These are phyloP conservation scores for Lobosporangium transversale DNA, from an alignment of 192 early-diverging fungal species.

Conservation along the genomic window DNA sequence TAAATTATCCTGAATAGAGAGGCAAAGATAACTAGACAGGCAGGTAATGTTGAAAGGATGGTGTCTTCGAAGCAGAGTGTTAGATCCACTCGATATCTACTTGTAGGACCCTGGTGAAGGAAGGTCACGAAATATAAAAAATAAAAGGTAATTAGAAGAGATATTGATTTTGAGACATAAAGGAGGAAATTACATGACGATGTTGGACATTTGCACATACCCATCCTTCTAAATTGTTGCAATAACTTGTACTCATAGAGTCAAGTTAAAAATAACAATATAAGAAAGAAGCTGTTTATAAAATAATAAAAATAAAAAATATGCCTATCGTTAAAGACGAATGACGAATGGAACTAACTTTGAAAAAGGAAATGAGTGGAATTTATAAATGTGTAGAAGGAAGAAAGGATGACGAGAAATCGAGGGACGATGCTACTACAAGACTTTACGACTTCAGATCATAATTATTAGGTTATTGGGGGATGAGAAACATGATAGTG, in stretches of 20 bases:
- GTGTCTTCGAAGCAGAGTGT: slow-evolving; percentile 31
- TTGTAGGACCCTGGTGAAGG: slow-evolving; percentile 20
- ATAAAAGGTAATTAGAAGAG: not conserved
- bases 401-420: too few species aligned
- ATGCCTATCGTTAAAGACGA: too few species aligned
- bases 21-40: slow-evolving; percentile 8
- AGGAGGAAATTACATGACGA: not conserved
- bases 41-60: slow-evolving; percentile 22
- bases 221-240: slow-evolving; percentile 32
- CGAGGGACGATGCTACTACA: too few species aligned
- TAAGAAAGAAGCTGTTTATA: not conserved
- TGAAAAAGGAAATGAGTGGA: too few species aligned
- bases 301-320: not conserved
- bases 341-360: too few species aligned
- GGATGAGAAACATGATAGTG: too few species aligned
- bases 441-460: too few species aligned
- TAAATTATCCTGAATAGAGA: not conserved
- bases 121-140: not conserved
- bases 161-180: not conserved
- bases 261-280: not conserved
- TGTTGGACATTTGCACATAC: slow-evolving; percentile 28
- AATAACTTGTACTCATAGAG: slow-evolving; percentile 21
- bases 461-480: too few species aligned
- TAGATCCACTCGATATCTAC: slow-evolving; percentile 7
- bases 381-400: too few species aligned